A percentile compares a stretch with the other conserved stretches of the same genome.
Conservation (phyloP, 2,329 filamentous ascomycete genomes). For the Fusarium veterinarium region DNA sequence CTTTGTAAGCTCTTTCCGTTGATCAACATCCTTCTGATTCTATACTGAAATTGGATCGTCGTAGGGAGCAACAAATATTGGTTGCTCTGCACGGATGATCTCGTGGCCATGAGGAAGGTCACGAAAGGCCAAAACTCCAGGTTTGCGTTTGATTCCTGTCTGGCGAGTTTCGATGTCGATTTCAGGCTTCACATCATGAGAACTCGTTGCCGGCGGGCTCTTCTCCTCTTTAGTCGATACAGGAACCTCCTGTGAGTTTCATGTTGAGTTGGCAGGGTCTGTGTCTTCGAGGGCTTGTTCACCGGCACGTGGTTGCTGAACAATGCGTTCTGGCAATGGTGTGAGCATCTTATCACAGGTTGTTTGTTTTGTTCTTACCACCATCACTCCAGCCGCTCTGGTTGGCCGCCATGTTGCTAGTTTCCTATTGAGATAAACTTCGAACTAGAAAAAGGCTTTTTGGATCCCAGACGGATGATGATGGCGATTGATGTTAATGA, state of each 20-base stretch:
- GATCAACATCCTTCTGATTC: neutral
- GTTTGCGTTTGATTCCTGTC: slow-evolving; percentile 1
- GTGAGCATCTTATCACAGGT: neutral
- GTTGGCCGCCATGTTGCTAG: neutral
- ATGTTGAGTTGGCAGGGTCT: neutral
- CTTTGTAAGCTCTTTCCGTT: neutral
- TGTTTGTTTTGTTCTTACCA: neutral
- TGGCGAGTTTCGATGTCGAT: slow-evolving; percentile 15
- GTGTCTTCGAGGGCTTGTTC: neutral
- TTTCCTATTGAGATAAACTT: neutral
- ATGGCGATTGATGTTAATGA: neutral
- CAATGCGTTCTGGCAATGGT: neutral
- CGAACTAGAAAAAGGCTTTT: slow-evolving; percentile 7
- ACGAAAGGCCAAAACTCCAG: slow-evolving; percentile 37
- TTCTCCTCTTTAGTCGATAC: neutral
- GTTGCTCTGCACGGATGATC: slow-evolving; percentile 38
- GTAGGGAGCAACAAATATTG: slow-evolving; percentile 26
- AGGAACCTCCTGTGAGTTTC: neutral
- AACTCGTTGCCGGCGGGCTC: neutral
- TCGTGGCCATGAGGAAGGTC: slow-evolving; percentile 6
- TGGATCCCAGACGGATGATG: slow-evolving; percentile 9
- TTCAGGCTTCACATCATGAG: neutral
- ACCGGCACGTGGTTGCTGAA: neutral
- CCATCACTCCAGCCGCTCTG: too few relatives aligned
- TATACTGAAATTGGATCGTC: slow-evolving; percentile 22